Evolutionary conservation across 345 rosid genomes (phyloP).

Genomic region (Brassica juncea): DNA sequence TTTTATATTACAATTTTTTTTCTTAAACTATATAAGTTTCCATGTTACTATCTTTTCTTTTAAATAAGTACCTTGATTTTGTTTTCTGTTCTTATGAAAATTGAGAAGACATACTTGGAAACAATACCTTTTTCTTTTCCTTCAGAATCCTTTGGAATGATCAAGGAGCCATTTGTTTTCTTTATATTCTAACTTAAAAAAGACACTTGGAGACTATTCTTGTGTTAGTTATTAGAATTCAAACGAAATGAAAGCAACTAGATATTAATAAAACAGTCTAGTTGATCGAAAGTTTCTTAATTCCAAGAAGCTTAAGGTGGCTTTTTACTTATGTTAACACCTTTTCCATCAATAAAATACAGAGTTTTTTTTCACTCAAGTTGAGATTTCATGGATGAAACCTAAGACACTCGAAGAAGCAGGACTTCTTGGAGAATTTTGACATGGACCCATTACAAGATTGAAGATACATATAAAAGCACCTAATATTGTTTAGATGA

Average conservation of each 20-base stretch:
- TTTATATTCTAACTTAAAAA: not conserved
- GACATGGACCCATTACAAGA: constrained; percentile 15
- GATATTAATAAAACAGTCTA: not conserved
- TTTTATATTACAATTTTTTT: not conserved
- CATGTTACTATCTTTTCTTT: not conserved
- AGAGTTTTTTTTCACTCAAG: not conserved
- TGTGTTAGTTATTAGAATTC: not conserved
- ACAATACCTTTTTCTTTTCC: not conserved
- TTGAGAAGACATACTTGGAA: constrained; percentile 1
- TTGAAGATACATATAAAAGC: constrained; percentile 9
- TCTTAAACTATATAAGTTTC: not conserved
- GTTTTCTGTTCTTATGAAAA: not conserved
- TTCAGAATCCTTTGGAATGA: not conserved
- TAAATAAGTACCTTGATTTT: not conserved
- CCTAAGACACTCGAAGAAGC: not conserved
- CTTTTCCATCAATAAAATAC: not conserved
- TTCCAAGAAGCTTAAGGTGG: not conserved
- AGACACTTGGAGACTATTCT: not conserved
- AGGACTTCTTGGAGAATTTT: not conserved
- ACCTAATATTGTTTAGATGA: constrained; percentile 18
- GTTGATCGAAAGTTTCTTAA: not conserved
- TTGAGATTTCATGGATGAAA: not conserved
- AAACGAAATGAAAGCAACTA: not conserved
- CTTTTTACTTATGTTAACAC: not conserved
- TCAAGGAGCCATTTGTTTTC: constrained; percentile 15